Base-by-base conservation (phyloP, 352 stramenopile genomes). In the Phytophthora tubulina region DNA sequence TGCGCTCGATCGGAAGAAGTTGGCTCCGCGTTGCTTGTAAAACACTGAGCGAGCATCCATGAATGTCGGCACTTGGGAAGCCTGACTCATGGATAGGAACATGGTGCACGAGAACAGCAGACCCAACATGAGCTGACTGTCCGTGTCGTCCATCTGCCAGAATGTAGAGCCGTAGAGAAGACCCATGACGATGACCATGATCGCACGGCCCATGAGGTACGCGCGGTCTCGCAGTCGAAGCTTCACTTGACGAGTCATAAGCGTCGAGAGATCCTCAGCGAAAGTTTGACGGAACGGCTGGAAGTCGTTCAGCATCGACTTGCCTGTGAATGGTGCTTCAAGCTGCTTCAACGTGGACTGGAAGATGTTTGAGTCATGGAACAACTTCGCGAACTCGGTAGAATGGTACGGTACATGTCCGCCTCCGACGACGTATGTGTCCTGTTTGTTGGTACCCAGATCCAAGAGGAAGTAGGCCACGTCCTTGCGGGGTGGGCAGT, bases 11-110 rank as follows among this genome's bases (percentile, higher is more conserved):
- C 88, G 86, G 67, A 92, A 97, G 59, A 97, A 97, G 70, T 97
- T 97, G 8, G 83, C 80, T 13, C 92, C 88, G 2, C 82, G 80
- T 41, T 98, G 93, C 67, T 97, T 97, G 82, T 97, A 97, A 75
- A 96, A 98, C 15, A 94, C 73, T 0, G 50, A 49, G 8, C 85
- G 86, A n/a, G 78, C 79, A 13, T 88, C 78, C 63, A 97, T 91
- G 57, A 94, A 92, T 21, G 82, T 87, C 14, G 90, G 72, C 10
- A 98, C 73, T 61, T 95, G 84, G 0, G 90, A 74, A 30, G 93
- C 90, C 33, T 90, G 82, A 27, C 89, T 88, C 59, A 98, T 67
- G 4, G 85, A 90, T 4, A 96, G 73, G 67, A 27, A 27, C 21
- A 27, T 27, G 21, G 21, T 27, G 21, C 21, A 27, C 21, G 21